Evolutionary conservation across 768 basidiomycete genomes (phyloP), one percentile per base, ranked within the genome.

Genomic region (Tulasnella sp.): DNA sequence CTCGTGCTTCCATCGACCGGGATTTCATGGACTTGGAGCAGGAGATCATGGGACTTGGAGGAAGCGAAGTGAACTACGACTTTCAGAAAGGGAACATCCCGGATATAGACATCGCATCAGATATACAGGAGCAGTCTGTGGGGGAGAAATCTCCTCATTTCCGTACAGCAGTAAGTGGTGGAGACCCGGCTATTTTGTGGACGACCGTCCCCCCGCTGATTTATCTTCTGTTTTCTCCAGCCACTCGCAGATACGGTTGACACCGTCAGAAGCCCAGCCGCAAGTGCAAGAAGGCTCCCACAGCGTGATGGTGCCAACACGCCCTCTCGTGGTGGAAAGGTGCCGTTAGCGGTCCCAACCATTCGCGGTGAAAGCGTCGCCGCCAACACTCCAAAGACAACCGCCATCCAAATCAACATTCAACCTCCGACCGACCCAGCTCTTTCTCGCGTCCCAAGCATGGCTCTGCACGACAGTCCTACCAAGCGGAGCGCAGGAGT

Each of bases 401-500:
- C 79, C 48, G 69, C 26, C n/a, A 77, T 79, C 70, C 77, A 78
- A 23, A 79, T 79, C n/a, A 57, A 77, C 18, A 77, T 77, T 42
- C 76, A 77, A 70, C 77, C 79, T n/a, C 77, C 79, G 15, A 79
- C 79, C 39, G 78, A 79, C 42, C 75, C 75, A 6, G 23, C 78
- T 42, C 74, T 70, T 29, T 79, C 78, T 57, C 42, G 48, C 42
- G n/a, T 69, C 20, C 75, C 75, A 11, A 77, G 75, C 26, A 35
- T 51, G 51, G 39, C 72, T 32, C 37, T 69, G 9, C 77, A 40
- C 18, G 57, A 39, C 39, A 18, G 37, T n/a, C 75, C 37, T 61
- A 69, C 75, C 2, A 61, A 77, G n/a, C 57, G 57, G 57, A 61
- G 57, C 57, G 57, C 18, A 29, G 57, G 18, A 61, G n/a, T 61